Evolutionary conservation across 495 filamentous ascomycete genomes (phyloP).

Genomic region (Aspergillus ostianus): DNA sequence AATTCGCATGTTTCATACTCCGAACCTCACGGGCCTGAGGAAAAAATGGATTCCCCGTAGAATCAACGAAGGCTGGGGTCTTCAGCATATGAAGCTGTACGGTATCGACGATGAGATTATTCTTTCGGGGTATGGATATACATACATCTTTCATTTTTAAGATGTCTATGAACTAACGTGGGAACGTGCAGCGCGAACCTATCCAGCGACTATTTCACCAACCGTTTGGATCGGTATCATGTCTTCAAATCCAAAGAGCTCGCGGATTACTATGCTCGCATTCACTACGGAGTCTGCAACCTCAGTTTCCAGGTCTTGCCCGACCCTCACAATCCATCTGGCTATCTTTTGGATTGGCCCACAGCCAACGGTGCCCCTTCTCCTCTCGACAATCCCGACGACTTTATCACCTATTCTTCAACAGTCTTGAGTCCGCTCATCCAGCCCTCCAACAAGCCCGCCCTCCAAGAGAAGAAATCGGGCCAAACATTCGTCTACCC

Average conservation of each 20-base stretch:
- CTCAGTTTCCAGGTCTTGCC: conserved; percentile 80
- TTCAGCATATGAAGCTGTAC: conserved; percentile 99
- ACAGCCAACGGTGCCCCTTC: conserved; percentile 65
- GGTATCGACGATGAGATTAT: conserved; percentile 96
- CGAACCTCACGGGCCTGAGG: conserved; percentile 82
- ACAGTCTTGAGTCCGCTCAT: conserved; percentile 65
- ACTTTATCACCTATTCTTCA: conserved; percentile 68
- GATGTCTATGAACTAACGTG: background rate
- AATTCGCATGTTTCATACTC: conserved; percentile 96
- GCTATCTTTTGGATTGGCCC: conserved; percentile 80
- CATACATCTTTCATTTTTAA: background rate
- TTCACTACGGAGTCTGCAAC: conserved; percentile 74
- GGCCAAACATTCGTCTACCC: conserved; percentile 80
- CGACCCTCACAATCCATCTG: conserved; percentile 50
- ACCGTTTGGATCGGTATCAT: conserved; percentile 93
- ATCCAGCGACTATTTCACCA: conserved; percentile 93
- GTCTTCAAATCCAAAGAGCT: conserved; percentile 76
- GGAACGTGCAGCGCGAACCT: conserved; percentile 68
- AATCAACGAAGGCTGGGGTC: conserved; percentile 96
- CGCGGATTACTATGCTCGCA: conserved; percentile 74
- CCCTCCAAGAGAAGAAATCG: conserved; percentile 27
- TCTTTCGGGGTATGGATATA: conserved; percentile 68
- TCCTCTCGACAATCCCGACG: conserved; percentile 65
- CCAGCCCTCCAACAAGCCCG: conserved; percentile 39
- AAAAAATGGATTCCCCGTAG: conserved; percentile 82